Base-by-base conservation (phyloP, 805 yeast species). In the Yamadazyma endophytica region DNA sequence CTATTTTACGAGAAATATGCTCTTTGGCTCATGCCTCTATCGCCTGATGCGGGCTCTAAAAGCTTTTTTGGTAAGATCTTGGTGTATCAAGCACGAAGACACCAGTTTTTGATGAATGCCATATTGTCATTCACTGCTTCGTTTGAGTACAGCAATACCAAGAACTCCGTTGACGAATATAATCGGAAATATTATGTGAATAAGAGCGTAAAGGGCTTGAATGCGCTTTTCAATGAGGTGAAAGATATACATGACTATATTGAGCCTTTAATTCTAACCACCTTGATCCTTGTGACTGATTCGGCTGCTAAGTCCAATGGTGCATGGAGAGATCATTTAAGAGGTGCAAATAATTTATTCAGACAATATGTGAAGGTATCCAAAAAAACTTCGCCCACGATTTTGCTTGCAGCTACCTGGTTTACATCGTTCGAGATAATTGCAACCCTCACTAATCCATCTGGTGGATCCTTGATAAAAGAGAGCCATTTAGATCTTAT, bases 211-310 rank as follows among this genome's bases (percentile, higher is more conserved):
- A 36, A 39, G 17, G 40, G 41, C 2, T 25, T 43, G n/a, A 37
- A 41, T 17, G 23, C 30, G 8, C 33, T 38, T 4, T 43, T 43
- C 21, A 41, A 40, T 9, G 27, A 31, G 13, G 54, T 49, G 7
- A 27, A 20, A 5, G 35, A 35, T 28, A 32, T 37, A 5, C 39
- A 63, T 28, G 62, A 63, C 27, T 73, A 73, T 38, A 71, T 77
- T 13, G 85, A 77, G 39, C 75, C 83, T 0, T 66, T 79, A 32
- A 64, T 79, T 6, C 50, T 80, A 15, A 78, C 85, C 0, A 77
- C 77, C 2, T 58, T 80, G 9, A 50, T 80, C 19, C 58, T 79
- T 19, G 79, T 83, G 1, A 64, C 77, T 6, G 75, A 73, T 28
- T 69, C 73, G 25, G 76, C 78, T 0, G 51, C 70, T 5, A 64